Evolutionary conservation across 805 yeast genomes (phyloP), one percentile per base, ranked within the genome.

Genomic region (Danielia reshetovae): DNA sequence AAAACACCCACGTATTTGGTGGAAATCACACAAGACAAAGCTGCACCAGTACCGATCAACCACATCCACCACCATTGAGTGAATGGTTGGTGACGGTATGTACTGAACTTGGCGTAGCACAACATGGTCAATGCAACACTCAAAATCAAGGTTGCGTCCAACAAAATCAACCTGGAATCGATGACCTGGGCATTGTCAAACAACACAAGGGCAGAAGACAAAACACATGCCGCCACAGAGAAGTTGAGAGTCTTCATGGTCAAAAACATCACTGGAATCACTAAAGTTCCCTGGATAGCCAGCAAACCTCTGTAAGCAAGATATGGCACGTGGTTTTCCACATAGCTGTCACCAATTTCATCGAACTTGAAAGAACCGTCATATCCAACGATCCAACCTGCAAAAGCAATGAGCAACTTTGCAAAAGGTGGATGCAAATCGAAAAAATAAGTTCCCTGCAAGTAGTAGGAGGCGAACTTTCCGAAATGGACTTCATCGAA

Each of bases 351-450:
- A 27, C 97, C 97, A 59, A 89, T 89, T 52, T 74, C 78, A 43
- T 88, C 95, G 52, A 90, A 93, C 60, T 88, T 86, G 71, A 88
- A 93, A 9, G 74, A 59, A n/a, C 99, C 99, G 52, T 83, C 79
- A 59, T 86, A 93, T 3, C 97, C 96, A 33, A 82, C 78, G 16
- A 93, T 51, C 71, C 81, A 87, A 27, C 98, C 99, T 25, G 82
- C 86, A 39, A 80, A 72, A 0, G 97, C 97, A 61, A 90, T 86
- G 47, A 89, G 70, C 57, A 93, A 70, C 59, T 93, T 93, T 35
- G 96, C 98, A 60, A 93, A 86, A 15, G 99, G 99, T 7, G 99
- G 99, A 63, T 93, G 99, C 34, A 93, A 78, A 62, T 93, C 99
- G 54, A 93, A 93, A 60, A 87, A 93, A 60, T 85, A 93, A 0